Evolutionary conservation across 2,329 filamentous ascomycete genomes (phyloP).

Genomic region (Didymella segeticola): DNA sequence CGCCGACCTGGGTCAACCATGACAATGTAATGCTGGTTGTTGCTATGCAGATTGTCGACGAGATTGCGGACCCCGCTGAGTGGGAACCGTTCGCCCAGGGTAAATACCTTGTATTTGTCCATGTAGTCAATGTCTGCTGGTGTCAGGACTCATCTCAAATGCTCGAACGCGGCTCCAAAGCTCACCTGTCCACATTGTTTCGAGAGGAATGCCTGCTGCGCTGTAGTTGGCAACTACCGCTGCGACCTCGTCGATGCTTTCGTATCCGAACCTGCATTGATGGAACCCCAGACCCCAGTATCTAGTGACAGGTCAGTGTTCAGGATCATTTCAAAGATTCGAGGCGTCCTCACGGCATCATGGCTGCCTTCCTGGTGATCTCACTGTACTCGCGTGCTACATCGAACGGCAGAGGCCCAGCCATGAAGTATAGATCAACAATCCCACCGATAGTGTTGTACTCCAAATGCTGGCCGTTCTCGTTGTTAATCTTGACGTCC

Average conservation of each 20-base stretch:
- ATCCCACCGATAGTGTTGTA: conserved; percentile 82
- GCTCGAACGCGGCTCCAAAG: background rate
- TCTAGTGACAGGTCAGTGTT: background rate
- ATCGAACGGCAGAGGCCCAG: conserved; percentile 55
- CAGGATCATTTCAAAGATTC: no score
- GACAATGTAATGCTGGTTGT: conserved; percentile 73
- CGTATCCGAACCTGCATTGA: conserved; percentile 57
- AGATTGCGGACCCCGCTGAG: conserved; percentile 67
- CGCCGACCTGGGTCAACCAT: conserved; percentile 72
- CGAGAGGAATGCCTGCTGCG: conserved; percentile 67
- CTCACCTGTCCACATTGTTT: conserved; percentile 76
- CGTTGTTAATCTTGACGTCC: conserved; percentile 76
- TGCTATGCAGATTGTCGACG: conserved; percentile 68
- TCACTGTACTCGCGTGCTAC: conserved; percentile 58
- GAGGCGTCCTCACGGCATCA: conserved; percentile 49
- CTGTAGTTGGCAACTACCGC: conserved; percentile 72
- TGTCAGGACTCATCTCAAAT: conserved; percentile 9
- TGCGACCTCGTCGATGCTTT: conserved; percentile 67
- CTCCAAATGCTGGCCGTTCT: conserved; percentile 72
- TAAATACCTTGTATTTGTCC: conserved; percentile 65
- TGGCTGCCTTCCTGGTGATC: conserved; percentile 53
- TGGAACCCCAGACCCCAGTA: conserved; percentile 62
- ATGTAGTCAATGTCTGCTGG: conserved; percentile 70
- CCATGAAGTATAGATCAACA: conserved; percentile 66
- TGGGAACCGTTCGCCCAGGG: conserved; percentile 68